Evolutionary conservation across 305 asterid species (phyloP), one percentile per base, ranked within the genome.

Genomic region (Solanum aculeatissimum): DNA sequence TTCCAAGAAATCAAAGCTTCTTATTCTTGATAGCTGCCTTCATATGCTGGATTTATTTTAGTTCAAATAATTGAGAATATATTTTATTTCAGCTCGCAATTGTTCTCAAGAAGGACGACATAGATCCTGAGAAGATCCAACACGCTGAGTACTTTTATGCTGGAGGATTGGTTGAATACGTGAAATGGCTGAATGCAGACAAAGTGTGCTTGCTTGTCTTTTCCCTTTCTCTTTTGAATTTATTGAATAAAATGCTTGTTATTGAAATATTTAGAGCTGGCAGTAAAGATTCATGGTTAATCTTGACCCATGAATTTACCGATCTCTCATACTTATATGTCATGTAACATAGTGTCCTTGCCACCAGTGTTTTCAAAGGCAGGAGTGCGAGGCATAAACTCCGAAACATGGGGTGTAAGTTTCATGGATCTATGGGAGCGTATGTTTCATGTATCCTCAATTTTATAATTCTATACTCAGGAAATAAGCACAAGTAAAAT

Each of bases 151-250:
- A 93, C 87, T 89, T 85, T 87, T 97, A 93, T 91, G 98, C 98
- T 84, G 99, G 99, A 86, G 99, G 99, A 83, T 90, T 97, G 85
- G 87, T 80, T 55, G 99, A 97, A 89, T 97, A 97, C 82, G 98
- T 97, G 66, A 92, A 91, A 87, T 95, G 97, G 97, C 94, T 97
- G 84, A 97, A 95, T 86, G 90, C 93, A 42, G 99, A 95, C 86
- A 97, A 97, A 98, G 99, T 97, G 86, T 87, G 90, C 75, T 86
- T 87, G 90, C 75, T 86, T 69, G 65, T 65, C 86, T 47, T 69
- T 83, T 77, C 25, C 77, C 84, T 40, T 70, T 27, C 18, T 78
- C 66, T 78, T 78, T 29, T 4, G 9, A 78, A 53, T 51, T 51
- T 29, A 54, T 72, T 54, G 82, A 77, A 3, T 51, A 53, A 77